Evolutionary conservation across 805 yeast genomes (phyloP).

Genomic region (Wickerhamiella spandovensis): DNA sequence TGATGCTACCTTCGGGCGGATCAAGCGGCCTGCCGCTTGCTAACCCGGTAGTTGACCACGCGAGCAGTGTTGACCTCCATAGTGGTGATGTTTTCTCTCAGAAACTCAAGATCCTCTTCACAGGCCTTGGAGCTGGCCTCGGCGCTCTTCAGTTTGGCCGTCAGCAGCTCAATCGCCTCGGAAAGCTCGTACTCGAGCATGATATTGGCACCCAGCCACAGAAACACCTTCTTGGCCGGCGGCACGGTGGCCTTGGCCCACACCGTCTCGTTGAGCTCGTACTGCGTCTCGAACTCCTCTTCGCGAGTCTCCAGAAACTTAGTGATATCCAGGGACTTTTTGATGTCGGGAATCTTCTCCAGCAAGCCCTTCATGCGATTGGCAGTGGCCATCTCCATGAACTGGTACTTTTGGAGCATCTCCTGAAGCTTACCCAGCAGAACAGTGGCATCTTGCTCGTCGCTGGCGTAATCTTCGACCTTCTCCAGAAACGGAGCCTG

Average conservation of each 20-base stretch:
- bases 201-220: slow-evolving; percentile 98
- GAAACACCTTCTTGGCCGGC: slow-evolving; percentile 50
- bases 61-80: slow-evolving; percentile 97
- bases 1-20: too few species aligned
- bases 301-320: slow-evolving; percentile 39
- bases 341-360: slow-evolving; percentile 80
- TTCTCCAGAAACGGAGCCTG: slow-evolving; percentile 87
- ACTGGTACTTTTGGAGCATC: slow-evolving; percentile 44
- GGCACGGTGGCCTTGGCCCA: slow-evolving; percentile 70
- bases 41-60: slow-evolving; percentile 29
- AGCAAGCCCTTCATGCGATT: slow-evolving; percentile 33
- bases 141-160: slow-evolving; percentile 49
- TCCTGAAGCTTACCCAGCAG: slow-evolving; percentile 70
- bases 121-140: slow-evolving; percentile 44
- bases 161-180: slow-evolving; percentile 68
- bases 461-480: slow-evolving; percentile 60
- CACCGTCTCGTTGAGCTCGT: slow-evolving; percentile 85
- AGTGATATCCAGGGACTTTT: slow-evolving; percentile 69
- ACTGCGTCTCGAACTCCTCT: slow-evolving; percentile 53
- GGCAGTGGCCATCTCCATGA: slow-evolving; percentile 28
- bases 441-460: slow-evolving; percentile 54
- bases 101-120: slow-evolving; percentile 72
- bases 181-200: slow-evolving; percentile 89
- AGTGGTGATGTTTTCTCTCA: slow-evolving; percentile 83
- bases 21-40: slow-evolving; percentile 16